Conservation (phyloP, 768 basidiomycete species). For the Chlorophyllum brunneum region DNA sequence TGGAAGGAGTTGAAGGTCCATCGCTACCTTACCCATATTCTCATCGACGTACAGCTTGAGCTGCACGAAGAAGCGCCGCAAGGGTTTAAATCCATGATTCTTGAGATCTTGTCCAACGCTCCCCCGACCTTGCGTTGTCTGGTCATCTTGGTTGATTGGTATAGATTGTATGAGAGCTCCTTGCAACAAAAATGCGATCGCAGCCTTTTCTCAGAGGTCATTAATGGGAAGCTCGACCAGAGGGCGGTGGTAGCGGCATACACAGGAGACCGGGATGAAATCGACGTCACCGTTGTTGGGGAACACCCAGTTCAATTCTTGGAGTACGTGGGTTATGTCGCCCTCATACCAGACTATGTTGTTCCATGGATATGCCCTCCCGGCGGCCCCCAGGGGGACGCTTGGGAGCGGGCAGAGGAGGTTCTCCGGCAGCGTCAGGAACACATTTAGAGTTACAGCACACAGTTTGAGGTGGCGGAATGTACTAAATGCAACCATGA, state of each 20-base stretch:
- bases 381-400: background rate
- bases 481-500: too few relatives aligned
- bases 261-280: slow-evolving; percentile 2
- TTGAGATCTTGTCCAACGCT: background rate
- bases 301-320: slow-evolving; percentile 6
- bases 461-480: too few relatives aligned
- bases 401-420: slow-evolving; percentile 7
- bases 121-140: background rate
- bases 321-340: slow-evolving; percentile 3
- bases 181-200: slow-evolving; percentile 7
- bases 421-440: background rate
- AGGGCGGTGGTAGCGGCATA: slow-evolving; percentile 1
- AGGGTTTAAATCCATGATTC: background rate
- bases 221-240: slow-evolving; percentile 1
- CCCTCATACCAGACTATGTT: background rate
- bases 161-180: slow-evolving; percentile 1
- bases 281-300: slow-evolving; percentile 1
- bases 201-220: background rate
- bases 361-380: slow-evolving; percentile 7
- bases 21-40: slow-evolving; percentile 1
- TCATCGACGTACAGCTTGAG: slow-evolving; percentile 1
- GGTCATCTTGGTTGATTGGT: slow-evolving; percentile 4
- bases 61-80: background rate
- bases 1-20: background rate
- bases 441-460: background rate